Conservation (phyloP, 176 grass and related monocot species). For the Secale cereale region DNA sequence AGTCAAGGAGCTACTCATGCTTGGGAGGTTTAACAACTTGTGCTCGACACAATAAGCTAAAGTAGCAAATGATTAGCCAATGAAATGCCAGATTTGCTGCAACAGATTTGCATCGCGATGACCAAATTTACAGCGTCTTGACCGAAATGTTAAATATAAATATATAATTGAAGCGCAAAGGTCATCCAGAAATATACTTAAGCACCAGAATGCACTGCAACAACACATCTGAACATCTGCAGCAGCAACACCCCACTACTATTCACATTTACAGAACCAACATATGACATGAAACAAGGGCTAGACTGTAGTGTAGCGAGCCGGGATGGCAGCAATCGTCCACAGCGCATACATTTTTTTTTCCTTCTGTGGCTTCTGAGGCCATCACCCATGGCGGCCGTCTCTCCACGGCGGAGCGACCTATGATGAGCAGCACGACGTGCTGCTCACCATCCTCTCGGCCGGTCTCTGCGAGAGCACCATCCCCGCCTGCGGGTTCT, state of each 20-base stretch:
- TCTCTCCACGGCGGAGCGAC: neutral
- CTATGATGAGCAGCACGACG: slow-evolving; percentile 91
- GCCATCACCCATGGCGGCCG: neutral
- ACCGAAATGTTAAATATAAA: no score
- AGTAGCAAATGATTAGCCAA: neutral
- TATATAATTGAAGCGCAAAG: neutral
- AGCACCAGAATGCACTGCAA: slow-evolving; percentile 15
- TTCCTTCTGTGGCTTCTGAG: neutral
- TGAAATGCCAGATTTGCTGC: neutral
- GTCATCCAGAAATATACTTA: neutral
- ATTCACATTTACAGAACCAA: slow-evolving; percentile 69
- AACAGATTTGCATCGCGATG: neutral
- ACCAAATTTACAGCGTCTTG: neutral
- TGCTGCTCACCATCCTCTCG: slow-evolving; percentile 57
- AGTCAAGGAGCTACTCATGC: no score
- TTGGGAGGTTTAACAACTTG: no score
- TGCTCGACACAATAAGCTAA: no score
- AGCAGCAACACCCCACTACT: slow-evolving; percentile 28
- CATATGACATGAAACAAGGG: slow-evolving; percentile 42
- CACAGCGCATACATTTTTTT: neutral
- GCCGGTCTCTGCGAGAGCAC: slow-evolving; percentile 54
- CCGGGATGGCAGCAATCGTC: slow-evolving; percentile 30
- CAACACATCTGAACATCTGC: slow-evolving; percentile 6
- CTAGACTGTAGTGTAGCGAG: slow-evolving; percentile 10
- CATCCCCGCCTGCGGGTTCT: slow-evolving; percentile 66